Percentiles rank a stretch among this genome's conserved stretches.
These are phyloP conservation scores for Pleurotus tuoliensis DNA, from an alignment of 768 basidiomycete species.

Conservation along the genomic window DNA sequence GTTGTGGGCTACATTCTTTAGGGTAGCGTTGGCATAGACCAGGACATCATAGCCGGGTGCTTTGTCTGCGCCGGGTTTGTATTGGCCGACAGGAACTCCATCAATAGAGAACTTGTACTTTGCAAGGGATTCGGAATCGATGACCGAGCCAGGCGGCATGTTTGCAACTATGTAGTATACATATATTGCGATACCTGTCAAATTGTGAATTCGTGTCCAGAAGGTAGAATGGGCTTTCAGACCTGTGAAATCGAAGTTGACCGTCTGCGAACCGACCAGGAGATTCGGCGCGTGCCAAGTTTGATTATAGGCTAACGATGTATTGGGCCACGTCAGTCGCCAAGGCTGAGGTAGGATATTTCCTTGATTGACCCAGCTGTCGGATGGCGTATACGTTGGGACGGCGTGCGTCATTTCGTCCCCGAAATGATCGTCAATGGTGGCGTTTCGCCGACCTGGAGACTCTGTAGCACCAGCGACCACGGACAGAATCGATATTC, in stretches of 20 bases:
- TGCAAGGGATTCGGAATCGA: neutral
- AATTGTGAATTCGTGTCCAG: neutral
- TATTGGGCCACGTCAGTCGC: neutral
- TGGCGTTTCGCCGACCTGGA: neutral
- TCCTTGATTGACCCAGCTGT: neutral
- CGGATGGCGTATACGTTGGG: neutral
- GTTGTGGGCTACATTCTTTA: neutral
- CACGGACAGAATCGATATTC: no score
- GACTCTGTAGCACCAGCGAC: no score
- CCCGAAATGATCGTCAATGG: neutral
- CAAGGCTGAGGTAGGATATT: neutral
- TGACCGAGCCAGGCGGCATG: neutral
- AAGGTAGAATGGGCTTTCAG: neutral
- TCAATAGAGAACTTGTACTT: neutral
- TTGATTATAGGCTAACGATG: neutral
- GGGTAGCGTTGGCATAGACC: neutral
- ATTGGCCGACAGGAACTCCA: neutral
- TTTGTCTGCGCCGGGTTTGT: neutral
- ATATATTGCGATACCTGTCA: neutral
- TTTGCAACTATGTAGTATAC: neutral
- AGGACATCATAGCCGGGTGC: neutral
- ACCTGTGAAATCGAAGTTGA: neutral
- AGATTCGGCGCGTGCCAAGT: constrained; percentile 2
- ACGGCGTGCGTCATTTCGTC: neutral
- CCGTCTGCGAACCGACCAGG: neutral